Evolutionary conservation across 2,329 filamentous ascomycete genomes (phyloP), one percentile per base, ranked within the genome.

Genomic region (Arthrocladium fulminans): DNA sequence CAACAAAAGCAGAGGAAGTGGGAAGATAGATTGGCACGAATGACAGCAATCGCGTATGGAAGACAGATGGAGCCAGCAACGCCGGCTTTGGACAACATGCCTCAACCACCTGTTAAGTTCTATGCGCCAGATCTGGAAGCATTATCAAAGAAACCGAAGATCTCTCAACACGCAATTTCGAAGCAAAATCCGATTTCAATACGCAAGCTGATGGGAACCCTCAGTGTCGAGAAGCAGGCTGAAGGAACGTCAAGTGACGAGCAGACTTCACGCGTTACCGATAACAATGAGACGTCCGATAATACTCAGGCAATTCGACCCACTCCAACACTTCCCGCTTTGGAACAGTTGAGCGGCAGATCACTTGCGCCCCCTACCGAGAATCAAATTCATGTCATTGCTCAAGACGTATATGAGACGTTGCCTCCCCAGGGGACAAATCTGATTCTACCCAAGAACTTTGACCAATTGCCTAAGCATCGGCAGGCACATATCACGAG

Each of bases 401-500:
- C 8, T 10, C 39, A 27, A 25, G 39, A 42, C 22, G 10, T 6
- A 10, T 42, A 42, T 25, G 39, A 42, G 12, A 27, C 22, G n/a
- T 22, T 42, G 22, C 39, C 22, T n/a, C 39, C 3, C 7, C 39
- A 42, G 13, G 39, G 39, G 3, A 22, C 7, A 3, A 17, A 27
- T 25, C 13, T 42, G 8, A 24, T 25, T 8, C 20, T 42, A 15
- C 39, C 19, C 6, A 25, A 24, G 6, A 10, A 15, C 6, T 42
- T 8, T n/a, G 6, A 9, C 13, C 13, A 5, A 9, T 5, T 35
- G n/a, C 17, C 32, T 5, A 5, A 7, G 49, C 17, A 29, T 40
- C 23, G 41, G 25, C 51, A 55, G 43, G 41, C 38, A 22, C 27
- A 46, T 15, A 49, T 54, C 41, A 10, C 47, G 12, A 37, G 51